Evolutionary conservation across 2,329 filamentous ascomycete genomes (phyloP).

Genomic region (Colletotrichum sp.): DNA sequence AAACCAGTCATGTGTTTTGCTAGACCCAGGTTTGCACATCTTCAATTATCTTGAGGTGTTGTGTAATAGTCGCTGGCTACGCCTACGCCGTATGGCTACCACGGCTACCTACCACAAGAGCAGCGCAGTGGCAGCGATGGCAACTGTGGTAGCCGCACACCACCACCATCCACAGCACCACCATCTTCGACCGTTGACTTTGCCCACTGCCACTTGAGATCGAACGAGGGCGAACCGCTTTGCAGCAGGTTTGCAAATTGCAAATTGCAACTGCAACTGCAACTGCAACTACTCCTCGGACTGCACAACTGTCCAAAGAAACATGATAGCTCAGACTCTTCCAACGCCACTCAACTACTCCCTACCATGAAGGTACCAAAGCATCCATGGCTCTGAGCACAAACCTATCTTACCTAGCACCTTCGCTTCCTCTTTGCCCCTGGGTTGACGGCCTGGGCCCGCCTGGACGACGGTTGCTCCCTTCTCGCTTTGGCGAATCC

Average conservation of each 20-base stretch:
- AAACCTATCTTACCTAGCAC: neutral
- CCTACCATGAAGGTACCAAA: neutral
- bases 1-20: conserved; percentile 3
- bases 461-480: neutral
- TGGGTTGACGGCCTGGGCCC: neutral
- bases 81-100: neutral
- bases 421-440: neutral
- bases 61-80: neutral
- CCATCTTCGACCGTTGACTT: neutral
- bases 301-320: neutral
- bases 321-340: neutral
- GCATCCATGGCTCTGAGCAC: neutral
- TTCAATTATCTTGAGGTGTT: neutral
- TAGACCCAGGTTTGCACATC: neutral
- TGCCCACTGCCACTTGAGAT: neutral
- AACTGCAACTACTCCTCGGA: neutral
- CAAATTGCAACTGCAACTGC: neutral
- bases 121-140: neutral
- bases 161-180: neutral
- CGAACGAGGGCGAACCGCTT: neutral
- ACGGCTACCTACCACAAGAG: neutral
- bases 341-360: neutral
- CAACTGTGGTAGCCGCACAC: neutral
- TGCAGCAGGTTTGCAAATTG: neutral
- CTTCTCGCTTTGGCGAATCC: neutral